Evolutionary conservation across 2,329 filamentous ascomycete genomes (phyloP).

Genomic region (Stagonosporopsis rhizophila): DNA sequence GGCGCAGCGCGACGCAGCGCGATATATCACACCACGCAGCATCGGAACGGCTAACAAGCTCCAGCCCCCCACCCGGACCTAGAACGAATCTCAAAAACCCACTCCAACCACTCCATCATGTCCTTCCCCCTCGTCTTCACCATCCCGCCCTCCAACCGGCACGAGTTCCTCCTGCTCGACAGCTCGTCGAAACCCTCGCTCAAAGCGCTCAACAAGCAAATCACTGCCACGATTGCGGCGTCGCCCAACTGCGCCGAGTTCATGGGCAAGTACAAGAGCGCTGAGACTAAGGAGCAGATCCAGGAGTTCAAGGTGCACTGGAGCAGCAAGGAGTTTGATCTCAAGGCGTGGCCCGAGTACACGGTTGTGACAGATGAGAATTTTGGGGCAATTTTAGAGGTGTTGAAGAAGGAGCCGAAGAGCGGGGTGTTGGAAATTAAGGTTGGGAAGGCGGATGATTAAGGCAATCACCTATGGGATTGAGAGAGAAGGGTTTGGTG

Average conservation of each 20-base stretch:
- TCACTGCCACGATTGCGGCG: conserved; percentile 30
- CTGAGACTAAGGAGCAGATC: conserved; percentile 34
- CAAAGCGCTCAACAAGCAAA: conserved; percentile 43
- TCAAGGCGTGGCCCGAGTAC: conserved; percentile 45
- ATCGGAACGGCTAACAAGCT: not conserved
- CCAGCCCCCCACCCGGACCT: not conserved
- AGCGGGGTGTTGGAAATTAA: conserved; percentile 45
- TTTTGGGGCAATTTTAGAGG: conserved; percentile 35
- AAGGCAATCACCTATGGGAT: no score
- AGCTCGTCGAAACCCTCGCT: conserved; percentile 28
- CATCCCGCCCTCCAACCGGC: conserved; percentile 40
- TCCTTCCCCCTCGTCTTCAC: conserved; percentile 46
- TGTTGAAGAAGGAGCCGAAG: conserved; percentile 33
- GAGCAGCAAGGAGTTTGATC: conserved; percentile 36
- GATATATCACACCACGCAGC: no score
- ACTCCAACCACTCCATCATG: no score
- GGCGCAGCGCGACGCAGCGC: no score
- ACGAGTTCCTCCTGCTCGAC: conserved; percentile 44
- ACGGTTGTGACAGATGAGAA: conserved; percentile 45
- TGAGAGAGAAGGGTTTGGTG: no score
- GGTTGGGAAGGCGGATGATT: conserved; percentile 37
- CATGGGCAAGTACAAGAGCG: conserved; percentile 37
- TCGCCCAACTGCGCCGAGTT: conserved; percentile 42
- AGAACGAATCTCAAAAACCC: not conserved
- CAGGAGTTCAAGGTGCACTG: conserved; percentile 43